phyloP scores from a whole-genome alignment of 2,329 filamentous ascomycete genomes.

The Sporothrix pallida region DNA sequence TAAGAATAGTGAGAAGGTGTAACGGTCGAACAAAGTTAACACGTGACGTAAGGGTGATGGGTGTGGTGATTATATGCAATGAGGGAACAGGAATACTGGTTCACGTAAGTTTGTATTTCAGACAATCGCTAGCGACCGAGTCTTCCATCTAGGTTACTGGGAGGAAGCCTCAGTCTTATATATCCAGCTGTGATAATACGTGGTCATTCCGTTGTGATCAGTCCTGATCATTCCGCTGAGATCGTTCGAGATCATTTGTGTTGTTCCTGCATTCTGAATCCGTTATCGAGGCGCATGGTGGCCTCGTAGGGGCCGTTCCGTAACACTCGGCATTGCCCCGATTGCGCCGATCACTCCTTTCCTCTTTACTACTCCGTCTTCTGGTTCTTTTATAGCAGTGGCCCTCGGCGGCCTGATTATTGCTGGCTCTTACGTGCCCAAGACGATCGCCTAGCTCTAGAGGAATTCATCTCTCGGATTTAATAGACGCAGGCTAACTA shows the following conservation, averaged over 20 bases:
- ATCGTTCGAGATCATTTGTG: background rate
- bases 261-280: background rate
- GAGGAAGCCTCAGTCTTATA: too few species aligned
- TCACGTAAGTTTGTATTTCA: too few species aligned
- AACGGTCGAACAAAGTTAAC: background rate
- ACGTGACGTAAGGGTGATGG: background rate
- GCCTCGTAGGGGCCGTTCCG: background rate
- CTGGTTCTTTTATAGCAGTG: background rate
- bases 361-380: background rate
- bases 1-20: background rate
- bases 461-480: slow-evolving; percentile 6
- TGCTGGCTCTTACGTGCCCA: slow-evolving; percentile 5
- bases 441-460: background rate
- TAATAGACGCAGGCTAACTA: slow-evolving; percentile 9
- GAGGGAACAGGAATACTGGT: too few species aligned
- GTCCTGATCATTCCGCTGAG: background rate
- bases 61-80: background rate
- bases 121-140: too few species aligned
- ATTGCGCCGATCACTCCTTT: slow-evolving; percentile 10
- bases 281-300: background rate
- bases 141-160: too few species aligned
- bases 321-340: slow-evolving; percentile 9
- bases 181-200: background rate
- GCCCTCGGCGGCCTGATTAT: slow-evolving; percentile 1
- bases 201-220: background rate